Base-by-base conservation (phyloP, 805 yeast genomes). In the Metschnikowia lunata region DNA sequence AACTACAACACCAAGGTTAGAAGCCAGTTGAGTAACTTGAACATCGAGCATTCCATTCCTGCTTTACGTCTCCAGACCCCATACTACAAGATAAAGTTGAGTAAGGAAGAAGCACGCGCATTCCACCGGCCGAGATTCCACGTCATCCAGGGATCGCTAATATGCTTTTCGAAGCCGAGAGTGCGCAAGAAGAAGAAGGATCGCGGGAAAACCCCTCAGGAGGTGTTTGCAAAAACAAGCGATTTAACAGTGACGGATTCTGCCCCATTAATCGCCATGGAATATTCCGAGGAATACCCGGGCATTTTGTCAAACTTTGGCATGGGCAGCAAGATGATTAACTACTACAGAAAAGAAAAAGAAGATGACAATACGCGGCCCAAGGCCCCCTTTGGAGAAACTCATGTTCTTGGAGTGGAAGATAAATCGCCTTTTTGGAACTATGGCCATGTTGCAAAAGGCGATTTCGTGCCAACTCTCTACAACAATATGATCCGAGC, bases 401-500 rank as follows among this genome's bases (percentile, higher is more conserved):
- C 98, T 0, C 93, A 87, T 65, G 96, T 93, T 3, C 71, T 93
- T 31, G 97, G 97, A n/a, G 87, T 88, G 1, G 96, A 90, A 60
- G 99, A 93, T 65, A 77, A 95, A 56, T 87, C 96, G 7, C 97
- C 99, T 10, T 93, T 93, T 61, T 93, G 99, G 98, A 93, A 90
- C 62, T 93, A 89, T 69, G 99, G 99, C 1, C 87, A 85, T 67
- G 98, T 93, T 7, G 96, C 88, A 37, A 87, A 89, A 3, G 99
- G 99, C 2, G 88, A 85, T 55, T 80, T 88, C 43, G 97, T 90
- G 3, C 98, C 98, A 1, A 87, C 99, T 0, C 67, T 91, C 37
- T 93, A 93, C 67, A 93, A 91, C 61, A 85, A 88, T 56, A 83
- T 93, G 85, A 63, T 85, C 5, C 71, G 99, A 49, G 97, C 99